Evolutionary conservation across 352 stramenopile genomes (phyloP), one percentile per base, ranked within the genome.

Genomic region (Phytophthora sansomeana): DNA sequence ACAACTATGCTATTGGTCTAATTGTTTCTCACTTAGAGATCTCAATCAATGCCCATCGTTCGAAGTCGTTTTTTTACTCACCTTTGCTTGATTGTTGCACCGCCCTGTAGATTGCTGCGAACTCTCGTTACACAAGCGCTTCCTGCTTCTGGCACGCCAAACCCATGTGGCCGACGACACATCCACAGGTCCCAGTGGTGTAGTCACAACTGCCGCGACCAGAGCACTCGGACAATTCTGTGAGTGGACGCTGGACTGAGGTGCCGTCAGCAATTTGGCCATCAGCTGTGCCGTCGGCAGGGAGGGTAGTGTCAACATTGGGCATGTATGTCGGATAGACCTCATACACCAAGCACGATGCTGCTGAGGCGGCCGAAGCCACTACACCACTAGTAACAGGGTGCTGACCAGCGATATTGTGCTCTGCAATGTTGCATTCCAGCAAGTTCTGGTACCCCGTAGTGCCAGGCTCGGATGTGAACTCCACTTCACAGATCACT

Each of bases 111-210:
- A 24, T 24, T 24, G 21, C 21, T 24, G 21, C 21, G 21, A 24
- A 3, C 21, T 24, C 21, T 24, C 21, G 3, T 61, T 70, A 69
- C 42, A 63, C 61, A 1, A 65, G 55, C 0, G 56, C 64, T 62
- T 66, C 53, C 43, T 95, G 84, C 24, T 74, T 80, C 50, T 93
- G 68, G 50, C 86, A 94, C n/a, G 84, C 86, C 17, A 93, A 73
- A 0, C 86, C 83, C 78, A 91, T 92, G 67, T 93, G 85, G 0
- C 86, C 86, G 5, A 79, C 47, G 49, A 73, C 93, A 62, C 86
- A 95, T 47, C 73, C 72, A 75, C 86, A 93, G 1, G 69, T 69
- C 11, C 86, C 86, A 0, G 74, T 75, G 29, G 51, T 48, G 35
- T 62, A 72, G 72, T 92, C 82, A 41, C 86, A 95, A 3, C 63